Evolutionary conservation across 2,329 filamentous ascomycete genomes (phyloP).

Genomic region (Zarea fungicola): DNA sequence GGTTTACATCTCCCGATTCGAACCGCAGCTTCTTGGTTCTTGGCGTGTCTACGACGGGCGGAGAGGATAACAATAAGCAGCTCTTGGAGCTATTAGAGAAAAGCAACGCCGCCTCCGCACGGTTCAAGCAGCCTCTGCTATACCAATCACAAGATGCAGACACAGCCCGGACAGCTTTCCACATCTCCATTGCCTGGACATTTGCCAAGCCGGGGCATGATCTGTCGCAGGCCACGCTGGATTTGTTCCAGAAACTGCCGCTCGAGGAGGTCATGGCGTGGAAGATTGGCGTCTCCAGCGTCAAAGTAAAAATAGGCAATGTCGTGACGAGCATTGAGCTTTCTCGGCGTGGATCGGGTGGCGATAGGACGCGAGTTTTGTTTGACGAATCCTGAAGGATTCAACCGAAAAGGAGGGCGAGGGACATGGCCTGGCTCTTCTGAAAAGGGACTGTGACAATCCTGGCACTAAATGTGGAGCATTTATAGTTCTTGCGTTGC

Average conservation of each 20-base stretch:
- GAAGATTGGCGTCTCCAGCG: constrained; percentile 48
- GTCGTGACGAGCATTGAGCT: constrained; percentile 49
- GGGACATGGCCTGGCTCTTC: too few species aligned
- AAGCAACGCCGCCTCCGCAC: constrained; percentile 59
- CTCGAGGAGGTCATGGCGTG: constrained; percentile 34
- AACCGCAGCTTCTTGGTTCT: constrained; percentile 83
- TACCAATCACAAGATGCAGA: constrained; percentile 45
- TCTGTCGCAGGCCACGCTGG: constrained; percentile 22
- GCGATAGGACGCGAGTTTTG: constrained; percentile 13
- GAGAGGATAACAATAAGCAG: constrained; percentile 36
- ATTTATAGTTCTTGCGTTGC: too few species aligned
- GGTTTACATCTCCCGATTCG: constrained; percentile 50
- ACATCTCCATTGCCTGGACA: constrained; percentile 87
- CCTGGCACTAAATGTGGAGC: too few species aligned
- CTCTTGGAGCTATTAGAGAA: constrained; percentile 58
- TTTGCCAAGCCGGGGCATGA: constrained; percentile 48
- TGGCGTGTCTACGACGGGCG: constrained; percentile 41
- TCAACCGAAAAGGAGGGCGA: too few species aligned
- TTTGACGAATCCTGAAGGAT: constrained; percentile 8
- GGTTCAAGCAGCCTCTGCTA: constrained; percentile 63
- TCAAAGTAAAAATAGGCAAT: constrained; percentile 76
- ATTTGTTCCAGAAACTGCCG: constrained; percentile 20
- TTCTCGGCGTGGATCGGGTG: constrained; percentile 6
- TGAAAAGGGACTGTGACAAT: too few species aligned
- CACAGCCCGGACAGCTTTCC: constrained; percentile 52